phyloP scores from a whole-genome alignment of 768 basidiomycete species.

The Hypholoma sublateritium region DNA sequence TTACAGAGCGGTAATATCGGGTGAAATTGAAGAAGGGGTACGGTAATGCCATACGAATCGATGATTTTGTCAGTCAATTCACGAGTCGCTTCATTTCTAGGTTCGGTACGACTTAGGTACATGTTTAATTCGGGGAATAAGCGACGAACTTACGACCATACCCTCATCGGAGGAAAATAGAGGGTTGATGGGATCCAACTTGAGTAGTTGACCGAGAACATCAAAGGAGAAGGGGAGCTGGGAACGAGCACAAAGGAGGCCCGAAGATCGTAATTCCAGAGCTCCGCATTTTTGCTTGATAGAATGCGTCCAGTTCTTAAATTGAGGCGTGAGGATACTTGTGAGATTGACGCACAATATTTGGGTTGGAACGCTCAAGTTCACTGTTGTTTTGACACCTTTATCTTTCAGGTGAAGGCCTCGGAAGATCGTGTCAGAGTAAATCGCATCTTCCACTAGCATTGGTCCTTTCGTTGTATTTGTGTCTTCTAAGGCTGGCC shows the following conservation, averaged over 20 bases:
- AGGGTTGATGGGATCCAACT: conserved; percentile 29
- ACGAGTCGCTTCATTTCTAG: conserved; percentile 1
- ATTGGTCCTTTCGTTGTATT: background rate
- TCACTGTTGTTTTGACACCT: conserved; percentile 19
- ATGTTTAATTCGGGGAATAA: background rate
- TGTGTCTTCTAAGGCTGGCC: background rate
- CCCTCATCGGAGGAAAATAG: conserved; percentile 23
- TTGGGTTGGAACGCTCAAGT: conserved; percentile 27
- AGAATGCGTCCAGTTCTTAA: background rate
- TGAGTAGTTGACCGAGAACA: conserved; percentile 27
- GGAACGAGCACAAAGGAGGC: conserved; percentile 37
- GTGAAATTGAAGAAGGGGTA: conserved; percentile 35
- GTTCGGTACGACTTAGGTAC: background rate
- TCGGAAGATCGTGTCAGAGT: conserved; percentile 27
- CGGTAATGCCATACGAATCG: conserved; percentile 32
- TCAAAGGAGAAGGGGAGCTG: conserved; percentile 27
- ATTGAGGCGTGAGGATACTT: background rate
- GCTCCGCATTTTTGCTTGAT: conserved; percentile 19
- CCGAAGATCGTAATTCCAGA: conserved; percentile 33
- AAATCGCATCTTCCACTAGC: conserved; percentile 15
- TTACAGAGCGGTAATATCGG: conserved; percentile 23
- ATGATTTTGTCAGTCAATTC: conserved; percentile 26
- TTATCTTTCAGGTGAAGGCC: conserved; percentile 27
- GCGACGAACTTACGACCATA: conserved; percentile 25
- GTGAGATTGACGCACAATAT: conserved; percentile 26